A percentile compares a stretch with the other conserved stretches of the same genome.
Evolutionary conservation across 140 eudicot genomes (phyloP).

Genomic region (Anethum foeniculum): DNA sequence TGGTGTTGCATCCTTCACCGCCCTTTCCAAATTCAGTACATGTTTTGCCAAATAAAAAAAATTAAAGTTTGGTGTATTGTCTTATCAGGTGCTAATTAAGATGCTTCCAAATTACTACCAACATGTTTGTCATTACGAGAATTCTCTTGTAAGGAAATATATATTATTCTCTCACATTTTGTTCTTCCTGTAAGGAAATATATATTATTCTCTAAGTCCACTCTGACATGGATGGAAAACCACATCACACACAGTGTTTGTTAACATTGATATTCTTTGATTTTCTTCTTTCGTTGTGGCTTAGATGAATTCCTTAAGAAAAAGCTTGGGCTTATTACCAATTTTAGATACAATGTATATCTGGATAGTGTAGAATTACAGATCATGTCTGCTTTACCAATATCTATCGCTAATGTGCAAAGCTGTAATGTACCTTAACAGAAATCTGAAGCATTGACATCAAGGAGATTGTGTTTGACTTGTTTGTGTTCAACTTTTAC

Average conservation of each 20-base stretch:
- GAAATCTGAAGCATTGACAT: constrained; percentile 37
- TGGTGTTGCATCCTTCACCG: not conserved
- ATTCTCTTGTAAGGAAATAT: constrained; percentile 32
- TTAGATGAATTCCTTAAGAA: not conserved
- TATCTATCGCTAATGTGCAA: not conserved
- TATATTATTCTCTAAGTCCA: not conserved
- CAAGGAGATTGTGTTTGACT: constrained; percentile 69
- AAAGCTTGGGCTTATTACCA: not conserved
- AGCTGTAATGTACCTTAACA: constrained; percentile 19
- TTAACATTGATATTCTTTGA: not conserved
- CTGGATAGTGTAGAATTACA: not conserved
- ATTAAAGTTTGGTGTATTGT: constrained; percentile 19
- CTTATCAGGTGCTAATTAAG: constrained; percentile 66
- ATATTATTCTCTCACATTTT: not conserved
- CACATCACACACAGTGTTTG: not conserved
- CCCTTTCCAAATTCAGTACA: not conserved
- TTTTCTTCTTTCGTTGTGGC: not conserved
- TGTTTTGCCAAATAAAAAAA: not conserved
- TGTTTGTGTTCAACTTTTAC: constrained; percentile 71
- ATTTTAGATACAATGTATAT: not conserved
- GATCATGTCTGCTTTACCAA: not conserved
- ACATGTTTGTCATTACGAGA: constrained; percentile 67
- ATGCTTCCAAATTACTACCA: constrained; percentile 88
- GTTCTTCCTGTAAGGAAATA: not conserved
- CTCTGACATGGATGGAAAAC: not conserved